Conservation (phyloP, 768 basidiomycete species). For the Leccinellum rugosiceps region DNA sequence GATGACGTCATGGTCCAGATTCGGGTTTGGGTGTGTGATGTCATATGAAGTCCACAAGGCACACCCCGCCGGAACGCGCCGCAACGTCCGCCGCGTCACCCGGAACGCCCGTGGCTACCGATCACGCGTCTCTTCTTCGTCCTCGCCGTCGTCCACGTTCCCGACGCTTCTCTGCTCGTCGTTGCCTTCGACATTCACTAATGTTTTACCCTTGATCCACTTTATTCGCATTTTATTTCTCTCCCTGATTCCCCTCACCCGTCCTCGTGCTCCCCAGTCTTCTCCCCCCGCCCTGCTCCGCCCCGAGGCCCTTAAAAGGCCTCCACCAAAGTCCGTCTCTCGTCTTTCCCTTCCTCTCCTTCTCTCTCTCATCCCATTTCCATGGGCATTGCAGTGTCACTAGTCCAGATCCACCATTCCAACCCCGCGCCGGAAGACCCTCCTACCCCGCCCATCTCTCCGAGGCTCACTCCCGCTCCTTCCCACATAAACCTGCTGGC, state of each 20-base stretch:
- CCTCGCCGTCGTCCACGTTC: conserved; percentile 23
- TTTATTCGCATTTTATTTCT: not conserved
- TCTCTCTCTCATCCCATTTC: conserved; percentile 7
- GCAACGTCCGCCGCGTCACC: conserved; percentile 19
- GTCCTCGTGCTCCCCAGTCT: conserved; percentile 29
- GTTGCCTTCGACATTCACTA: conserved; percentile 9
- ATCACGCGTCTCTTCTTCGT: conserved; percentile 13
- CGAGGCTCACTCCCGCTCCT: conserved; percentile 25
- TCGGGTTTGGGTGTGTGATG: not conserved
- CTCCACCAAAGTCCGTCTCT: conserved; percentile 23
- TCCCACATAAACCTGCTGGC: conserved; percentile 34
- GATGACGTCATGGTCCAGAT: not conserved
- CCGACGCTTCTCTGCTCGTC: conserved; percentile 12
- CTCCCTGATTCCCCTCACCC: conserved; percentile 18
- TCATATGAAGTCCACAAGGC: conserved; percentile 11
- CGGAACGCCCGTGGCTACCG: conserved; percentile 17
- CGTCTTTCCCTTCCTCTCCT: not conserved
- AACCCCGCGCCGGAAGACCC: conserved; percentile 17
- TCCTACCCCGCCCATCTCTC: conserved; percentile 4
- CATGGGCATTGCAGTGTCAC: conserved; percentile 34
- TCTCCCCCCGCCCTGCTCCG: conserved; percentile 27
- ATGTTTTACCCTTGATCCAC: conserved; percentile 12
- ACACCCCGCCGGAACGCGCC: conserved; percentile 28
- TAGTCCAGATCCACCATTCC: conserved; percentile 27
- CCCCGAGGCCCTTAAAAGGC: conserved; percentile 21